These are phyloP conservation scores for Oxytropis ochrocephala DNA, from an alignment of 306 rosid species.

Conservation along the genomic window DNA sequence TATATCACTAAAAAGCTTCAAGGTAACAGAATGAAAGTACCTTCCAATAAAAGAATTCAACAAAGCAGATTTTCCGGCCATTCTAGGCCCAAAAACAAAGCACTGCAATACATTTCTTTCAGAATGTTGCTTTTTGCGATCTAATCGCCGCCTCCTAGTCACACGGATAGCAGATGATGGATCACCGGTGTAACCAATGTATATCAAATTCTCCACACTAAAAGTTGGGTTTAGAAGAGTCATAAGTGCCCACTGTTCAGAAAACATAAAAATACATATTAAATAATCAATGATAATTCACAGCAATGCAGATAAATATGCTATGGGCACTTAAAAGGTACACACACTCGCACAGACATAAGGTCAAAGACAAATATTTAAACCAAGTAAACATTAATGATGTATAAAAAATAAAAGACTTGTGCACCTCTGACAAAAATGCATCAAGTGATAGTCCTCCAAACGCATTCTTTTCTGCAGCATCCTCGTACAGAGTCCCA, in stretches of 20 bases:
- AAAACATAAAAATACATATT: slow-evolving; percentile 12
- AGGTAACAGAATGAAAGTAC: slow-evolving; percentile 28
- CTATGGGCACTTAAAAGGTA: background rate
- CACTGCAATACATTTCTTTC: slow-evolving; percentile 87
- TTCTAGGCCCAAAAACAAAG: slow-evolving; percentile 91
- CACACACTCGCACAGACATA: background rate
- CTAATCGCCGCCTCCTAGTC: slow-evolving; percentile 74
- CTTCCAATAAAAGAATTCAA: slow-evolving; percentile 82
- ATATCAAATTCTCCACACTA: slow-evolving; percentile 84
- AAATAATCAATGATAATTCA: background rate
- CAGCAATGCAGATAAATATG: background rate
- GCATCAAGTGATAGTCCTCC: slow-evolving; percentile 81
- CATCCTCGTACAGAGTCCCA: slow-evolving; percentile 64
- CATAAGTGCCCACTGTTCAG: slow-evolving; percentile 92
- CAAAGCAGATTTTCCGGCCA: slow-evolving; percentile 85
- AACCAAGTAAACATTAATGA: background rate
- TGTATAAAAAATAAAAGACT: background rate
- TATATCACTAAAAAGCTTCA: background rate
- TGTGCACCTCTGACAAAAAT: slow-evolving; percentile 55
- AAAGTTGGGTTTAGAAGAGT: slow-evolving; percentile 73
- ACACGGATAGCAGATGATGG: slow-evolving; percentile 67
- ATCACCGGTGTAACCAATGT: slow-evolving; percentile 78
- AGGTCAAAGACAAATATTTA: background rate
- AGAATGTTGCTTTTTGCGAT: slow-evolving; percentile 80
- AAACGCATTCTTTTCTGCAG: slow-evolving; percentile 72